Evolutionary conservation across 176 grass and related monocot species (phyloP).

Genomic region (Carex littledalei): DNA sequence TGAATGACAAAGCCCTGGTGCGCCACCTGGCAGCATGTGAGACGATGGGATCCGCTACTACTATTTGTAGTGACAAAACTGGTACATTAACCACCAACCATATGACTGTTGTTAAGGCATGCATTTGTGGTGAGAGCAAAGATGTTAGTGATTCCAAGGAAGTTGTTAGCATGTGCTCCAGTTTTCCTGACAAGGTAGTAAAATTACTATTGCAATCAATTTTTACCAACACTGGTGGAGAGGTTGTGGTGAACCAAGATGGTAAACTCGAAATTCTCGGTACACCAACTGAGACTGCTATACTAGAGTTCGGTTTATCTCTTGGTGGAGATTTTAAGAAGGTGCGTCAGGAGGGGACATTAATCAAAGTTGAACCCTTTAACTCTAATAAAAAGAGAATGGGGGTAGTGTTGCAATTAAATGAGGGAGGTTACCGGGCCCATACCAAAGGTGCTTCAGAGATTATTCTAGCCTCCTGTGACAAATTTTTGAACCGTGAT

Average conservation of each 20-base stretch:
- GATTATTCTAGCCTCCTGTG: conserved; percentile 82
- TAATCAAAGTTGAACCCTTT: conserved; percentile 85
- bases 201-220: conserved; percentile 61
- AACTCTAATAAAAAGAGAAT: conserved; percentile 95
- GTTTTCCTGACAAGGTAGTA: conserved; percentile 48
- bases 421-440: conserved; percentile 43
- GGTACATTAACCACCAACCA: conserved; percentile 90
- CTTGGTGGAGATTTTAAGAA: conserved; percentile 62
- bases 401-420: conserved; percentile 82
- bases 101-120: conserved; percentile 96
- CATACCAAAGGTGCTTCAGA: conserved; percentile 92
- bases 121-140: conserved; percentile 62
- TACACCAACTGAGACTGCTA: conserved; percentile 81
- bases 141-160: conserved; percentile 44
- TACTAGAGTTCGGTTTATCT: conserved; percentile 76
- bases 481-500: conserved; percentile 56
- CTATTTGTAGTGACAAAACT: conserved; percentile 96
- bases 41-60: conserved; percentile 88
- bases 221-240: conserved; percentile 87
- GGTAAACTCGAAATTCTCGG: conserved; percentile 79
- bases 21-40: conserved; percentile 88
- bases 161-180: conserved; percentile 35
- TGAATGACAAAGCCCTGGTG: conserved; percentile 95
- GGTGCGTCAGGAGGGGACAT: conserved; percentile 48
- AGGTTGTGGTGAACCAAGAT: conserved; percentile 65